Conservation (phyloP, 2,329 filamentous ascomycete species). For the Fusarium napiforme region DNA sequence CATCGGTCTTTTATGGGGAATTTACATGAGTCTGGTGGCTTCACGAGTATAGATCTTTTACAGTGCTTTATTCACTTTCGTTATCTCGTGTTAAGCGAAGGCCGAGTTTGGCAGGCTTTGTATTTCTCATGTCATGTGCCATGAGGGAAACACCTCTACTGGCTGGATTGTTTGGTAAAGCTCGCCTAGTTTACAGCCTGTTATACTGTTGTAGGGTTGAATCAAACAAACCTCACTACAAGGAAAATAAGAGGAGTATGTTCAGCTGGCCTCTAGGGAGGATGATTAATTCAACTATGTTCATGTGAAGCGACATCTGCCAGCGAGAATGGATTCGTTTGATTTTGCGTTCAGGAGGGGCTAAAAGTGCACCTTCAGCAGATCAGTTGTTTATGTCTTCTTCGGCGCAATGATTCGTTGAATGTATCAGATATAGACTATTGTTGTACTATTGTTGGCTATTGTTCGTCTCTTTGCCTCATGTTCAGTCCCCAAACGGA, state of each 20-base stretch:
- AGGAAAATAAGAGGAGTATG: not conserved
- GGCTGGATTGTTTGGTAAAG: not conserved
- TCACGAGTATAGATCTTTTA: conserved; percentile 49
- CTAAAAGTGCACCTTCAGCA: fast-evolving
- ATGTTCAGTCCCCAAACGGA: not conserved
- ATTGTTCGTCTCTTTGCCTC: not conserved
- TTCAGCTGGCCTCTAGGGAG: not conserved
- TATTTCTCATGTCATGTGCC: not conserved
- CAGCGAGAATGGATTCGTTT: not conserved
- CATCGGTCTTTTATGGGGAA: conserved; percentile 61
- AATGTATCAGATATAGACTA: not conserved
- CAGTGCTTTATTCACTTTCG: not conserved
- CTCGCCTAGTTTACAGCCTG: not conserved
- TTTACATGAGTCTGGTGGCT: conserved; percentile 62
- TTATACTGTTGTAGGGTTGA: not conserved
- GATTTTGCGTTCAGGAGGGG: not conserved
- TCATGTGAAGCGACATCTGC: too few species aligned
- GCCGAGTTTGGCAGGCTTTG: not conserved
- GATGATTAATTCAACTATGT: not conserved
- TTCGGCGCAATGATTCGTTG: fast-evolving
- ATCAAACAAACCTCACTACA: not conserved
- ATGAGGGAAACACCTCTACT: fast-evolving
- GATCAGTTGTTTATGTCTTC: fast-evolving
- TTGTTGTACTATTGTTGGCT: not conserved
- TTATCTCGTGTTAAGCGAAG: too few species aligned